A percentile compares a stretch with the other conserved stretches of the same genome.
phyloP scores from a whole-genome alignment of 192 early-diverging fungal genomes.

The Cladochytrium replicatum region DNA sequence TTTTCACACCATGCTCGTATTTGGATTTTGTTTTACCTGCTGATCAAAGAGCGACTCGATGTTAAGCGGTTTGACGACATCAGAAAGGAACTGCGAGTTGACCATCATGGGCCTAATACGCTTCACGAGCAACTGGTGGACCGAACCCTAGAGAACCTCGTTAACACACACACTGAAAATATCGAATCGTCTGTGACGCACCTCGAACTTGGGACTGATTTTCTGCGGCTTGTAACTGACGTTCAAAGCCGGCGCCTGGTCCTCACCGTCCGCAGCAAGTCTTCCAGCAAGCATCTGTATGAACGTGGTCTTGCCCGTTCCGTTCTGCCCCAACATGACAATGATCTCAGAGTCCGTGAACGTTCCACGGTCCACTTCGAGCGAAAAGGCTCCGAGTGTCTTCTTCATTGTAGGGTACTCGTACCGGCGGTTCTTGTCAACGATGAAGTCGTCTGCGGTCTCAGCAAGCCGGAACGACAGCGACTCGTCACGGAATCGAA shows the following conservation, averaged over 20 bases:
- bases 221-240: constrained; percentile 98
- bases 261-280: constrained; percentile 66
- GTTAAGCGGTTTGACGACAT: constrained; percentile 88
- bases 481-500: constrained; percentile 95
- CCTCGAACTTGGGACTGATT: constrained; percentile 91
- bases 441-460: constrained; percentile 63
- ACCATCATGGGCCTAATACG: constrained; percentile 76
- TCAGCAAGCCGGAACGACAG: constrained; percentile 90
- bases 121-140: constrained; percentile 82
- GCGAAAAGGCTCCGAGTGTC: constrained; percentile 61
- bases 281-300: constrained; percentile 85
- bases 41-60: constrained; percentile 93
- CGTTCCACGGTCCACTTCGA: constrained; percentile 64
- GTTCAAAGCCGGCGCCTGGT: constrained; percentile 70
- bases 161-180: background rate
- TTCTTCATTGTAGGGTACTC: constrained; percentile 85
- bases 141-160: too few relatives aligned
- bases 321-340: constrained; percentile 98
- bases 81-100: constrained; percentile 92
- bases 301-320: constrained; percentile 96
- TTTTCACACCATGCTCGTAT: background rate
- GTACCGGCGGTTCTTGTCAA: constrained; percentile 63
- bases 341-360: constrained; percentile 97
- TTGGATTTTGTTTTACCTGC: constrained; percentile 61
- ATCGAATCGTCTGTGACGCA: background rate